Conservation (phyloP, 257 asterid species). For the Ophiorrhiza pumila region DNA sequence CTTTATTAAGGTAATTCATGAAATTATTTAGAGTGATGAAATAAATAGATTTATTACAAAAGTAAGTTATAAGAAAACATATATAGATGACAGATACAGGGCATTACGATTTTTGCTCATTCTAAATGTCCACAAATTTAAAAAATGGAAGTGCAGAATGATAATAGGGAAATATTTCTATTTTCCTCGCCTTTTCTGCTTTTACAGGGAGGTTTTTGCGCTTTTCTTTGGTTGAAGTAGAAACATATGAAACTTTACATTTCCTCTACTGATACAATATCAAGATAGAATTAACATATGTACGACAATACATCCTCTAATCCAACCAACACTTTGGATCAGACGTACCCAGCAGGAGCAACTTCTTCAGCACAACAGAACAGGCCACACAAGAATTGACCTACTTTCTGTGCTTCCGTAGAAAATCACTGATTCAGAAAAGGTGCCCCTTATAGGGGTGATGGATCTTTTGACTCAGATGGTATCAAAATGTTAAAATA, state of each 20-base stretch:
- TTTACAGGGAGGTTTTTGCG: not conserved
- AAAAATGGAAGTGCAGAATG: not conserved
- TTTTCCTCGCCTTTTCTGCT: not conserved
- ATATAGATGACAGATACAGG: not conserved
- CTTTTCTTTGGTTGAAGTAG: not conserved
- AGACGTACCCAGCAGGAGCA: not conserved
- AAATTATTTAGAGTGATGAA: too few relatives aligned
- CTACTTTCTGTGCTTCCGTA: too few relatives aligned
- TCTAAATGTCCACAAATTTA: not conserved
- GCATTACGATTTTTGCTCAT: too few relatives aligned
- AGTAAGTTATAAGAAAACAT: too few relatives aligned
- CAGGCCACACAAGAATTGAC: too few relatives aligned
- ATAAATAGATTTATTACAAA: too few relatives aligned
- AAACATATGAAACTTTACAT: constrained; percentile 14
- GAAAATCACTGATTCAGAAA: not conserved
- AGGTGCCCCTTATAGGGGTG: not conserved
- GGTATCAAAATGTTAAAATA: constrained; percentile 31
- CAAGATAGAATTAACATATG: not conserved
- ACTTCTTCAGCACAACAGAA: not conserved
- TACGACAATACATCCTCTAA: not conserved
- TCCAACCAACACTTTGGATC: not conserved
- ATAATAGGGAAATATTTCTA: not conserved
- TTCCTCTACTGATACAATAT: constrained; percentile 7
- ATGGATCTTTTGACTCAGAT: not conserved
- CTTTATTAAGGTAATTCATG: too few relatives aligned